Evolutionary conservation across 805 yeast genomes (phyloP).

Genomic region (Candida methanosorbosa): DNA sequence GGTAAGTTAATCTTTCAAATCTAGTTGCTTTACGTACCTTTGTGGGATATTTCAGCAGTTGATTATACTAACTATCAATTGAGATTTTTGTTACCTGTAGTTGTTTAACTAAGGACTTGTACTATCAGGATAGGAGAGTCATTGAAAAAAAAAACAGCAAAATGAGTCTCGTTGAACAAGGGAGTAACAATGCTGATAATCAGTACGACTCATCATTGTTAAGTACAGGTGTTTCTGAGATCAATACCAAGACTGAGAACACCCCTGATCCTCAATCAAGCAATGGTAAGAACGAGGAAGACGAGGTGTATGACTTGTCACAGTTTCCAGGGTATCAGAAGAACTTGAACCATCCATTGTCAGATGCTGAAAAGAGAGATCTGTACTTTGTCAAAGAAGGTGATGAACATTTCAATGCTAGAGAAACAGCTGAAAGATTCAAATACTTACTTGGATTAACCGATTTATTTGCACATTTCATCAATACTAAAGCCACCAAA

Average conservation of each 20-base stretch:
- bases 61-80: too few species aligned
- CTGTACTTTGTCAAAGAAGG: conserved; percentile 26
- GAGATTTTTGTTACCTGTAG: too few species aligned
- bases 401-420: conserved; percentile 34
- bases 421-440: conserved; percentile 58
- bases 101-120: too few species aligned
- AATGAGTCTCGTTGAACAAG: too few species aligned
- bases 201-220: too few species aligned
- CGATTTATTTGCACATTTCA: conserved; percentile 58
- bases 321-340: conserved; percentile 7
- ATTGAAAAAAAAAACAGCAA: too few species aligned
- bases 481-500: conserved; percentile 52
- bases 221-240: conserved; percentile 9
- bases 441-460: conserved; percentile 59
- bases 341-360: conserved; percentile 2
- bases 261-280: background rate
- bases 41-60: too few species aligned
- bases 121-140: too few species aligned
- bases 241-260: conserved; percentile 4
- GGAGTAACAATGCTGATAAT: too few species aligned
- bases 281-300: too few species aligned
- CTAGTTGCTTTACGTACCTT: too few species aligned
- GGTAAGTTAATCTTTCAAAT: too few species aligned
- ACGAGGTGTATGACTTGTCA: conserved; percentile 5
- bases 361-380: conserved; percentile 6